phyloP scores from a whole-genome alignment of 441 rosid genomes.

The Kokia cookei region DNA sequence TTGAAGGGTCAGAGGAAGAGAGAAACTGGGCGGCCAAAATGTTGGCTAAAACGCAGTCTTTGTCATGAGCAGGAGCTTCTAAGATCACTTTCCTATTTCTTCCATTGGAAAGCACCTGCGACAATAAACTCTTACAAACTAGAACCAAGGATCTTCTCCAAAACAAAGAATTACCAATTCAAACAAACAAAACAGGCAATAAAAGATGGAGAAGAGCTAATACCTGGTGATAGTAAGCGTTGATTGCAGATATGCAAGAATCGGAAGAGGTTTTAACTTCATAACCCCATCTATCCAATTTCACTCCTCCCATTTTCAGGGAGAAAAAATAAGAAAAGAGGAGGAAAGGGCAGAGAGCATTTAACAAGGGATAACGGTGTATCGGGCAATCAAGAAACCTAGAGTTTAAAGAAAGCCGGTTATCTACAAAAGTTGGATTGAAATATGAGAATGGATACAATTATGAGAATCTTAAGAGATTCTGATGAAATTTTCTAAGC shows the following conservation, averaged over 20 bases:
- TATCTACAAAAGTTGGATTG: not conserved
- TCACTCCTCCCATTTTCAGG: conserved; percentile 36
- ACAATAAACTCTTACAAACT: not conserved
- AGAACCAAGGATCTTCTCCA: not conserved
- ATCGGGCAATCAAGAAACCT: not conserved
- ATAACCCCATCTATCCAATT: conserved; percentile 71
- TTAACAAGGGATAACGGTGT: not conserved
- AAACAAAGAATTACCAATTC: not conserved
- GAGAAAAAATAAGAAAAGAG: not conserved
- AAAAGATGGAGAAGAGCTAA: not conserved
- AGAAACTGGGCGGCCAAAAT: conserved; percentile 73
- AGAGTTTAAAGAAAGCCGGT: not conserved
- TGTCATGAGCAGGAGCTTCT: conserved; percentile 53
- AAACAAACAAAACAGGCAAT: not conserved
- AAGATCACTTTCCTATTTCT: conserved; percentile 56
- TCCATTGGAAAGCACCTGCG: conserved; percentile 71
- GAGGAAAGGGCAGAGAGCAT: not conserved
- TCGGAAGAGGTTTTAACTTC: conserved; percentile 52
- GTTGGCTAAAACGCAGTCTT: conserved; percentile 69
- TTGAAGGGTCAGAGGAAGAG: conserved; percentile 38
- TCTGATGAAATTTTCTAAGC: too few species aligned
- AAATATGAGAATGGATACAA: too few species aligned
- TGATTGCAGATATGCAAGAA: conserved; percentile 62
- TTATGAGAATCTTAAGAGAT: too few species aligned
- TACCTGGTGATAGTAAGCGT: conserved; percentile 70